Evolutionary conservation across 176 grass and related monocot species (phyloP).

Genomic region (Cenchrus fungigraminus): DNA sequence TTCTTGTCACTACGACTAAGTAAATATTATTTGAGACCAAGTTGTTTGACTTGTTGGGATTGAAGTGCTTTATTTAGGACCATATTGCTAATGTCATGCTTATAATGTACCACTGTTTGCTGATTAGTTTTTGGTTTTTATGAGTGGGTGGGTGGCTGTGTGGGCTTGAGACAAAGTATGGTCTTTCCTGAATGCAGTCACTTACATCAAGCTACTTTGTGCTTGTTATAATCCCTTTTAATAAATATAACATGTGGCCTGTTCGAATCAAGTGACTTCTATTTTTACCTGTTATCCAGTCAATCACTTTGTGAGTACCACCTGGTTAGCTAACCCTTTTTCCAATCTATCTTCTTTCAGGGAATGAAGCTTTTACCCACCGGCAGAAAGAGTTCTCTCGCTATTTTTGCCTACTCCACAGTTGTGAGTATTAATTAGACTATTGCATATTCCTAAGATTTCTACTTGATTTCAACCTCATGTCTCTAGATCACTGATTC

Average conservation of each 20-base stretch:
- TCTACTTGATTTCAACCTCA: conserved; percentile 20
- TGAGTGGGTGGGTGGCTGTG: background rate
- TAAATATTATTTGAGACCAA: background rate
- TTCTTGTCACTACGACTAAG: background rate
- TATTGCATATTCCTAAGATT: conserved; percentile 11
- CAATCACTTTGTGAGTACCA: background rate
- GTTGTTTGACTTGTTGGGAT: background rate
- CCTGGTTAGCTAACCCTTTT: conserved; percentile 23
- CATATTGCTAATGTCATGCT: conserved; percentile 1
- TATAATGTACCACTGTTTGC: background rate
- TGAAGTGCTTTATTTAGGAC: background rate
- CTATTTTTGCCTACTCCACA: conserved; percentile 83
- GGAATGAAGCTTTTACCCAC: conserved; percentile 94
- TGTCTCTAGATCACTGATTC: conserved; percentile 9
- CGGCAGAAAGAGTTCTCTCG: conserved; percentile 81
- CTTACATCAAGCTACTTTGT: background rate
- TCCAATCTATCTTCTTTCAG: conserved; percentile 50
- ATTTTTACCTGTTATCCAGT: conserved; percentile 1
- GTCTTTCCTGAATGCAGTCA: background rate
- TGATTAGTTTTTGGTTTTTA: background rate
- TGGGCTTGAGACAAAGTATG: background rate
- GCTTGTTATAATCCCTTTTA: background rate
- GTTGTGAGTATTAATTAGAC: conserved; percentile 68
- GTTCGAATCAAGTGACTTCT: background rate
- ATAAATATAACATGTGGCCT: conserved; percentile 18